Evolutionary conservation across 2,329 filamentous ascomycete species (phyloP).

Genomic region (Mariannaea sp.): DNA sequence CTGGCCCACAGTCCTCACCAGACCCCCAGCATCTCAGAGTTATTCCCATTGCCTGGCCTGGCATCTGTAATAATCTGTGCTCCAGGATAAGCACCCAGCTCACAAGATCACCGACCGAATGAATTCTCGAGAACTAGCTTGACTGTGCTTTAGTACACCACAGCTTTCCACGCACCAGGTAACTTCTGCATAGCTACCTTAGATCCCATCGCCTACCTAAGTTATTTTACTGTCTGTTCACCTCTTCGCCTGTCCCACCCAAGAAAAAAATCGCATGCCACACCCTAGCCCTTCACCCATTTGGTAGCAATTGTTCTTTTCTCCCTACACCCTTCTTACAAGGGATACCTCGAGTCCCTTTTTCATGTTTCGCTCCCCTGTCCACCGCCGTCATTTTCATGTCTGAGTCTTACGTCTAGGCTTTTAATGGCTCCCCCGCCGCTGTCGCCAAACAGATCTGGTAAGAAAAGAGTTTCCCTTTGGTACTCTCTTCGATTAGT

Average conservation of each 20-base stretch:
- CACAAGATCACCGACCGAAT: too few relatives aligned
- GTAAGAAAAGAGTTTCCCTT: too few relatives aligned
- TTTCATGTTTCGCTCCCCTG: slow-evolving; percentile 4
- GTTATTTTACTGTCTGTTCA: slow-evolving; percentile 4
- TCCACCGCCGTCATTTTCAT: slow-evolving; percentile 3
- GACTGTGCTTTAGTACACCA: slow-evolving; percentile 1
- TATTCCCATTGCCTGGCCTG: too few relatives aligned
- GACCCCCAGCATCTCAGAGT: neutral
- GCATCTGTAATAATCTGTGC: too few relatives aligned
- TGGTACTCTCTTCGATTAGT: slow-evolving; percentile 1
- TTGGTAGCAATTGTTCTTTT: slow-evolving; percentile 7
- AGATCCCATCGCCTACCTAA: too few relatives aligned
- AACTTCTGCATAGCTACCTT: too few relatives aligned
- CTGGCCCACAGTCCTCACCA: neutral
- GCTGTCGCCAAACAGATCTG: neutral
- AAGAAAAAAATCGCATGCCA: slow-evolving; percentile 10
- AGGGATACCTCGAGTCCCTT: slow-evolving; percentile 3
- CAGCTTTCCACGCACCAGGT: too few relatives aligned
- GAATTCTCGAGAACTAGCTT: neutral
- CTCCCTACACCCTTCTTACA: slow-evolving; percentile 10
- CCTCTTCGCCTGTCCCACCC: slow-evolving; percentile 16
- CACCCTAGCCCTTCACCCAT: slow-evolving; percentile 14
- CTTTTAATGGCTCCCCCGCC: slow-evolving; percentile 5
- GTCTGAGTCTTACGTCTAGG: slow-evolving; percentile 5
- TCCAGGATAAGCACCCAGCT: too few relatives aligned